phyloP scores from a whole-genome alignment of 805 yeast genomes.

The Metschnikowia borealis region DNA sequence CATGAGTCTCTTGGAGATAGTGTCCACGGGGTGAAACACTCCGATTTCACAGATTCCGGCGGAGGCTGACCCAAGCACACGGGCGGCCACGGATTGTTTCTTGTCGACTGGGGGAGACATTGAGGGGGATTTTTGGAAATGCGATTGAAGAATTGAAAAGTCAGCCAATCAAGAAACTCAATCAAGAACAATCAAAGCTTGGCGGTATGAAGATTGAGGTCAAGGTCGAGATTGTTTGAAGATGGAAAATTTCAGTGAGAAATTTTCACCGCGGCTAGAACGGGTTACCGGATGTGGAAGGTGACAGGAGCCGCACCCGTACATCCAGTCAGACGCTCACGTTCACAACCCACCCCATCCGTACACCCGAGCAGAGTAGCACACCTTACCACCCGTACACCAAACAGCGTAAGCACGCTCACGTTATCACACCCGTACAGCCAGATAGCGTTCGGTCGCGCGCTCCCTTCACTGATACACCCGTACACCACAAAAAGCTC shows the following conservation, averaged over 20 bases:
- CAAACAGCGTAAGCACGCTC: no score
- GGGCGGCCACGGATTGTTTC: slow-evolving; percentile 83
- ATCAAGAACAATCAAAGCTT: no score
- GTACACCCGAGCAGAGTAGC: no score
- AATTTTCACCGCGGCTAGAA: slow-evolving; percentile 15
- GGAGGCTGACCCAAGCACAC: slow-evolving; percentile 95
- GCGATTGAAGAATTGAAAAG: background rate
- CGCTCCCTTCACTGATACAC: background rate
- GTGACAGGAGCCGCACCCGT: background rate
- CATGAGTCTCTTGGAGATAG: slow-evolving; percentile 94
- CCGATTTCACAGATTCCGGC: slow-evolving; percentile 97
- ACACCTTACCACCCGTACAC: background rate
- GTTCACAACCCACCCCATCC: no score
- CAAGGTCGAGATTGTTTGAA: no score
- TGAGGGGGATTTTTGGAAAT: background rate
- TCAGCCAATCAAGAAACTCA: background rate
- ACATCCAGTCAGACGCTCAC: no score
- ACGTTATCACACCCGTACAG: no score
- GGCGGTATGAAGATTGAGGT: no score
- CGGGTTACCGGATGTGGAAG: slow-evolving; percentile 7
- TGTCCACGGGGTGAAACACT: slow-evolving; percentile 98
- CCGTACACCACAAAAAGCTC: background rate
- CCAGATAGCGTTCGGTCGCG: background rate
- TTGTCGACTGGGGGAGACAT: slow-evolving; percentile 49
- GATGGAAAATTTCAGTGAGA: background rate